Evolutionary conservation across 257 asterid species (phyloP), one percentile per base, ranked within the genome.

Genomic region (Solanum paucissectum): DNA sequence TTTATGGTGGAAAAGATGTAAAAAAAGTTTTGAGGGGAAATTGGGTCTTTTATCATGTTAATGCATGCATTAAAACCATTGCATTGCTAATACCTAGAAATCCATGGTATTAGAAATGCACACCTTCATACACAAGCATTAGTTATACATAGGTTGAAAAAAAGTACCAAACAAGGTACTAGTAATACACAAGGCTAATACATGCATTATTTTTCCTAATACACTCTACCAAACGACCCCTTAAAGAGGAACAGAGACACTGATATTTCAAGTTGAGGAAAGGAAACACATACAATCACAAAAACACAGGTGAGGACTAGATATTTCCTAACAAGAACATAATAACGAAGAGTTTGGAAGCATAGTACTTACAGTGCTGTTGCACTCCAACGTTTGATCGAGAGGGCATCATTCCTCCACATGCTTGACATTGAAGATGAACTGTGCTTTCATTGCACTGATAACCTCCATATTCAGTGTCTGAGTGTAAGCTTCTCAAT

Each of bases 351-450:
- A 21, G 69, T 32, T 21, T 25, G 58, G 29, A 37, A 52, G 37
- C 69, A 74, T 34, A 42, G 89, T 85, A 89, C 49, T 89, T 94
- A 97, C 99, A 97, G 91, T 96, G 98, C 66, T 95, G 98, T 27
- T 97, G 95, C 36, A 89, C 93, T 85, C 92, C 79, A 60, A 79
- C 62, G 91, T 94, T 92, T 86, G 90, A 87, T 94, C 98, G 92
- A 85, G 94, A 94, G 74, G 99, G 99, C 98, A 97, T 95, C 98
- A 94, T 97, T 87, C 98, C 98, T 29, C 98, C 96, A 86, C 99
- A 97, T 10, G 93, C 68, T 86, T 95, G 99, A 88, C 99, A 97
- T 83, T 96, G 99, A 88, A 96, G 94, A 93, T 97, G 99, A 92
- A 93, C 90, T 40, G 98, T 97, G 91, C 91, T 93, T 90, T 87